Base-by-base conservation (phyloP, 2,329 filamentous ascomycete genomes). In the Gremmenia infestans region DNA sequence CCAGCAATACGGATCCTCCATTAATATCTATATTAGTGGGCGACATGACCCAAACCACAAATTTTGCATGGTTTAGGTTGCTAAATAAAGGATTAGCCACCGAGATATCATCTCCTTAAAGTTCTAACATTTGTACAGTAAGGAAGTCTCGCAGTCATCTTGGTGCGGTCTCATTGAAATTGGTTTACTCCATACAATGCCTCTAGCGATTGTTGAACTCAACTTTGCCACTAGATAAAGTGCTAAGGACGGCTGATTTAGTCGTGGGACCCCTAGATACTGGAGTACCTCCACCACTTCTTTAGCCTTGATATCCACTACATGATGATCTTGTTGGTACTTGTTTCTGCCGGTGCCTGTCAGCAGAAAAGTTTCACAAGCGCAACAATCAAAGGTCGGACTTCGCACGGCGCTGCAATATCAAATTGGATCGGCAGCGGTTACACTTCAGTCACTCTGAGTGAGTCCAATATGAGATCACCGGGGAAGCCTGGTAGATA, bases 391-490 rank as follows among this genome's bases (percentile, higher is more conserved):
- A 43, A 53, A 23, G 19, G 32, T 53, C 43, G 45, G 37, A 19
- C 42, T 52, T 32, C 8, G 54, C 54, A 49, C 49, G 49, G 19
- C 47, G 35, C 35, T 46, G 40, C 37, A 25, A 37, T 28, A n/a
- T 52, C 37, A 36, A 49, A 22, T 25, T 28, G 39, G 45, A 48
- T 46, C 46, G 15, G 42, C 19, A 51, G 52, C 50, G 47, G 52
- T 52, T 55, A 49, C 54, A 55, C 35, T 52, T 32, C 28, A 32
- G 51, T n/a, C 28, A 22, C 23, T 43, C 17, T 17, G 23, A 23
- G 11, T 12, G 19, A 45, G 15, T 22, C 35, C 43, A 43, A 54
- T 50, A 52, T 58, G 53, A 59, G 57, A 63, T 63, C 58, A 58
- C 56, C 58, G 52, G 48, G 48, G 23, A 50, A 55, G 50, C 40